Conservation (phyloP, 1,284 basidiomycete genomes). For the Trichosporon sp. region DNA sequence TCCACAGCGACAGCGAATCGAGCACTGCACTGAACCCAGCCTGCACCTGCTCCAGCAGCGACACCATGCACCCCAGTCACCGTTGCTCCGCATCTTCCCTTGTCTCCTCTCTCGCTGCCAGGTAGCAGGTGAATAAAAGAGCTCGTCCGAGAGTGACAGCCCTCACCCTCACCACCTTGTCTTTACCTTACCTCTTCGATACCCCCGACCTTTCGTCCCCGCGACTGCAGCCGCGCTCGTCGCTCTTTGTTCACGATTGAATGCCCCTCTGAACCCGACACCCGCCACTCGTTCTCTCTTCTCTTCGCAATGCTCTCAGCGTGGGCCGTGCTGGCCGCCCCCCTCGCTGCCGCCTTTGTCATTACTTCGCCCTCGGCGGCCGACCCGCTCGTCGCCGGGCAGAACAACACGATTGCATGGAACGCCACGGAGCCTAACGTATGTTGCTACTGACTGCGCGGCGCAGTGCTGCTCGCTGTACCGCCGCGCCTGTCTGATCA, state of each 20-base stretch:
- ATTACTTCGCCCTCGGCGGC: background rate
- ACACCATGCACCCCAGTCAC: background rate
- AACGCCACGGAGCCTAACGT: background rate
- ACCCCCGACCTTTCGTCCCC: background rate
- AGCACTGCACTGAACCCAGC: too few species aligned
- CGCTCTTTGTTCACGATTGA: background rate
- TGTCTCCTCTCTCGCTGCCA: background rate
- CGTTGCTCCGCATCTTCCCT: background rate
- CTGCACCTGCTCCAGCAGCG: too few species aligned
- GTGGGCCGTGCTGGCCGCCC: conserved; percentile 5
- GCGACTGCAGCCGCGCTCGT: background rate
- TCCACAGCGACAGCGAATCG: background rate
- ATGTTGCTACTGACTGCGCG: background rate
- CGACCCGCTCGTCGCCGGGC: background rate
- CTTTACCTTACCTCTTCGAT: background rate
- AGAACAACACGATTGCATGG: conserved; percentile 2
- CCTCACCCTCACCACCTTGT: background rate
- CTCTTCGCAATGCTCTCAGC: background rate
- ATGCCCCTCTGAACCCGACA: background rate
- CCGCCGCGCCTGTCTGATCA: too few species aligned
- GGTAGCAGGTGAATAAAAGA: background rate
- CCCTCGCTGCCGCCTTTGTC: conserved; percentile 1
- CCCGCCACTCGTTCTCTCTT: background rate
- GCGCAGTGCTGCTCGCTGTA: background rate
- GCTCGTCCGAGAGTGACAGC: background rate